Evolutionary conservation across 768 basidiomycete genomes (phyloP).

Genomic region (Calvatia gigantea): DNA sequence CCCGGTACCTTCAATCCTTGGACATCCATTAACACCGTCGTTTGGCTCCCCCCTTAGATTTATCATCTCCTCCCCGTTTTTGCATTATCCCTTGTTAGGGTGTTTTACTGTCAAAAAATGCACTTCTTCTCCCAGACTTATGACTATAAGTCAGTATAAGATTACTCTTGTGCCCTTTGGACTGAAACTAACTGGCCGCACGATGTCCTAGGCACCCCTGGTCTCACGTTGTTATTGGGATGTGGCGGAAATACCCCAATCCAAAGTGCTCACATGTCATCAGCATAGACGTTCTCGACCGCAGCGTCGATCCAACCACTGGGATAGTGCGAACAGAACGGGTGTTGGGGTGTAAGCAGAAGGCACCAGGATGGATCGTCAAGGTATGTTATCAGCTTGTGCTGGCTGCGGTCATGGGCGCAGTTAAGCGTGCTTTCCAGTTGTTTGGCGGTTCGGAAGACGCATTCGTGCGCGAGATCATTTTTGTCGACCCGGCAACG

Average conservation of each 20-base stretch:
- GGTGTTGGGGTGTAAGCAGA: constrained; percentile 88
- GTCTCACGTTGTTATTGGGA: constrained; percentile 86
- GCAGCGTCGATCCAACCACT: constrained; percentile 75
- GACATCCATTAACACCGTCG: neutral
- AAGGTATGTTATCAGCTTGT: constrained; percentile 53
- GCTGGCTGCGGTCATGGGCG: neutral
- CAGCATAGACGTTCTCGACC: constrained; percentile 83
- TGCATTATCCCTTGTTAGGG: constrained; percentile 9
- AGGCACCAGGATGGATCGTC: constrained; percentile 88
- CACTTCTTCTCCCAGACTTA: constrained; percentile 86
- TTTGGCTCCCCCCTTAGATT: neutral
- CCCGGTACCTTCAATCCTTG: constrained; percentile 6
- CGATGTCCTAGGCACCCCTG: constrained; percentile 67
- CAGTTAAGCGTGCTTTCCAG: constrained; percentile 36
- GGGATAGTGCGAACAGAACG: constrained; percentile 92
- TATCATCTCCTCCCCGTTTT: constrained; percentile 2
- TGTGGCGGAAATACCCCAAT: constrained; percentile 97
- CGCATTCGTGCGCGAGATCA: constrained; percentile 92
- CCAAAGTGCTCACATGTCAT: constrained; percentile 87
- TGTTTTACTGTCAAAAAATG: constrained; percentile 41
- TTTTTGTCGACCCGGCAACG: constrained; percentile 83
- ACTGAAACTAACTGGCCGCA: constrained; percentile 14
- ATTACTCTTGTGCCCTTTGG: constrained; percentile 9
- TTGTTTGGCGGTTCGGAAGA: constrained; percentile 91
- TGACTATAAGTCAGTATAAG: constrained; percentile 69